A percentile compares a stretch with the other conserved stretches of the same genome.
These are phyloP conservation scores for Mycena metata DNA, from an alignment of 768 basidiomycete species.

Conservation along the genomic window DNA sequence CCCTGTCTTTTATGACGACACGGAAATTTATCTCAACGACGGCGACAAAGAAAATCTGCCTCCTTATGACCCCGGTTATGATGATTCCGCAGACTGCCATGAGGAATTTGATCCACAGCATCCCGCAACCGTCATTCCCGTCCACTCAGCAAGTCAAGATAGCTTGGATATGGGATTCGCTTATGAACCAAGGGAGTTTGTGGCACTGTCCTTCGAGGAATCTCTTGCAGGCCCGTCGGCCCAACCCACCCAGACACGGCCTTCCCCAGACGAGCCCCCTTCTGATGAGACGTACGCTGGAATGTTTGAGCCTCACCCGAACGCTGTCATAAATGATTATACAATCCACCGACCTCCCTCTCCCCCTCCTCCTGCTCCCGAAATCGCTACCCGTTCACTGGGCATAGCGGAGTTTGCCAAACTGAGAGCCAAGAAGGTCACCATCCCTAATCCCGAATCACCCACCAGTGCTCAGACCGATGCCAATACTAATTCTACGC, in stretches of 20 bases:
- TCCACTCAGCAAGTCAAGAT: slow-evolving; percentile 6
- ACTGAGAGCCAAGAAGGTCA: slow-evolving; percentile 56
- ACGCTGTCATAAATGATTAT: slow-evolving; percentile 32
- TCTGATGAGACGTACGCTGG: slow-evolving; percentile 25
- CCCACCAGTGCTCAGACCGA: neutral
- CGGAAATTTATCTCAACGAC: neutral
- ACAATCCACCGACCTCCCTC: neutral
- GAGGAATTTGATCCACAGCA: slow-evolving; percentile 9
- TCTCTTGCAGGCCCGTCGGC: slow-evolving; percentile 29
- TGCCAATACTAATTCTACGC: neutral
- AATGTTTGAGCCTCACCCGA: slow-evolving; percentile 31
- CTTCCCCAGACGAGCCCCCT: slow-evolving; percentile 16
- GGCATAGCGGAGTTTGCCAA: slow-evolving; percentile 55
- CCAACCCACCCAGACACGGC: slow-evolving; percentile 32
- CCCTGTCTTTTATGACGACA: slow-evolving; percentile 21
- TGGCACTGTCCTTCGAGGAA: slow-evolving; percentile 38
- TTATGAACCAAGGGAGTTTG: slow-evolving; percentile 34
- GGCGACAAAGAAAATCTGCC: slow-evolving; percentile 30
- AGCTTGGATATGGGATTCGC: slow-evolving; percentile 37
- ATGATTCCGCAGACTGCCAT: neutral
- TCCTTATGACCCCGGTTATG: neutral
- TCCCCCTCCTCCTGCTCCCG: slow-evolving; percentile 33
- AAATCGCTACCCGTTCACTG: slow-evolving; percentile 47
- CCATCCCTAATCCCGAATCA: slow-evolving; percentile 1
- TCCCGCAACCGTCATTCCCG: neutral